Base-by-base conservation (phyloP, 495 filamentous ascomycete species). In the Eremomyces bilateralis region DNA sequence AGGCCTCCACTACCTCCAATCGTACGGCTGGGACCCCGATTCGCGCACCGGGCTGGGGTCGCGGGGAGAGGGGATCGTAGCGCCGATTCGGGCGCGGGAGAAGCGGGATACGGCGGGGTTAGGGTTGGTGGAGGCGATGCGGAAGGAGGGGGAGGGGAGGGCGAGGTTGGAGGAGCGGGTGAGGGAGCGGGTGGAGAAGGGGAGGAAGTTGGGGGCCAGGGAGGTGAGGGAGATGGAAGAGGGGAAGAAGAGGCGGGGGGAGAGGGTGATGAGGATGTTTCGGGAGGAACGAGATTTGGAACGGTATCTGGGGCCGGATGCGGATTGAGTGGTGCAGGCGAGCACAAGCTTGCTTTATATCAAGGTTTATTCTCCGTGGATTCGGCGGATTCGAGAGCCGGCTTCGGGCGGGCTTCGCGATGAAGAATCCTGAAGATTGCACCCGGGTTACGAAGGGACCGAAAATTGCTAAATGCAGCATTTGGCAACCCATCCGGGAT, bases 21-120 rank as follows among this genome's bases (percentile, higher is more conserved):
- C 70, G 1, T 72, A 81, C 42, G 84, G 85, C 24, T 95, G 80
- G 78, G 79, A 93, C 50, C 82, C 79, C 0, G 83, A 95, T 53
- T 63, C 68, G 22, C 56, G 80, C 16, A 45, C 56, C 4, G 84
- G 84, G 0, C 62, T 95, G 0, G 84, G 84, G 0, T 62, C 62
- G 15, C 41, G 50, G 1, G 73, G 76, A 1, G 68, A 84, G 47
- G 85, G 84, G 2, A 75, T 79, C 20, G 58, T 68, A 32, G 71
- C 66, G 41, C 85, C 84, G 0, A 52, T 94, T 39, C 85, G 83
- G 44, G 56, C 64, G 4, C 70, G 64, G 37, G 53, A 63, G 24
- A 92, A 91, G 53, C 64, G 69, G 39, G 71, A 83, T 51, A 80
- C 65, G 10, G 56, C 74, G 15, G 84, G 82, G 0, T 51, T 94